Evolutionary conservation across 768 basidiomycete genomes (phyloP), one percentile per base, ranked within the genome.

Genomic region (Cyclocybe cylindracea): DNA sequence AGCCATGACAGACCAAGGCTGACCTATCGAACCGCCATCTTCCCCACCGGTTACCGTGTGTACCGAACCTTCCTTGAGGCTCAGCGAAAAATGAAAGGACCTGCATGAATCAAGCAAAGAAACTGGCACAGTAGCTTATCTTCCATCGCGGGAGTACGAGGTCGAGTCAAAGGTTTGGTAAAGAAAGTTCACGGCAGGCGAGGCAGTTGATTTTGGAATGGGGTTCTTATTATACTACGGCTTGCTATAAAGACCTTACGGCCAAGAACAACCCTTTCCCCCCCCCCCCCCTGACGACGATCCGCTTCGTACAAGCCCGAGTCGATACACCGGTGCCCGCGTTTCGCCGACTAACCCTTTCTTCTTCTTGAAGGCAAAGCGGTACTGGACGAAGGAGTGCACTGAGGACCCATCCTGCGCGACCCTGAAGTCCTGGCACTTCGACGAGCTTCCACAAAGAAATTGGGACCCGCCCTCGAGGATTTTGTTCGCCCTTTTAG

Each of bases 361-460:
- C n/a, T 69, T 84, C 43, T 69, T 70, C 57, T 68, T 80, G 40
- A 78, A 77, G 7, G 84, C 83, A 11, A 86, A 85, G 61, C 77
- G 82, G 42, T 83, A 83, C 58, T 81, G 78, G 78, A 53, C 70
- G 24, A 63, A 73, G 2, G 70, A 70, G 29, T 68, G 75, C 46
- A 57, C 59, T 40, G 47, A 58, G 7, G 70, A 78, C 58, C 70
- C 69, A 5, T 67, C n/a, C 75, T 34, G 83, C 78, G 4, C 61
- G 51, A 86, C 85, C 0, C 70, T 87, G 33, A 68, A 32, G 60
- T 85, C n/a, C 68, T 86, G n/a, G 2, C 86, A 88, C 62, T n/a
- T 81, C 84, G 4, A 87, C 86, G 2, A 85, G 85, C 63, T 88
- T 85, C 59, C 86, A 86, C 69, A 87, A 87, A 63, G 86, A 89